Evolutionary conservation across 2,329 filamentous ascomycete species (phyloP).

Genomic region (Dactylellina parvicollis): DNA sequence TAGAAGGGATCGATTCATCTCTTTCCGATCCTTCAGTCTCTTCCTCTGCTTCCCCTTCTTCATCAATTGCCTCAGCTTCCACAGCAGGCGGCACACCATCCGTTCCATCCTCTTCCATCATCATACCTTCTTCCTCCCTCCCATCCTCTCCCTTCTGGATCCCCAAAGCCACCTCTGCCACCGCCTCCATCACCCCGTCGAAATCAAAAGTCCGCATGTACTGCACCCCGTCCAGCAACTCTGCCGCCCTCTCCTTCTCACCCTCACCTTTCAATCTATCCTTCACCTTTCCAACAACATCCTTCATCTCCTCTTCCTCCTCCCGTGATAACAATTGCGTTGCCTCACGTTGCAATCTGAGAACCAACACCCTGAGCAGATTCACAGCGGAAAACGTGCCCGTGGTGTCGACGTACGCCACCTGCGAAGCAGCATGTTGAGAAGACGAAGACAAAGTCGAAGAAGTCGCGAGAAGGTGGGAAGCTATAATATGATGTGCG

Average conservation of each 20-base stretch:
- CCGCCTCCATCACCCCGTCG: slow-evolving; percentile 41
- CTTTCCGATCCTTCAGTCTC: background rate
- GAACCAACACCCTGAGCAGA: slow-evolving; percentile 40
- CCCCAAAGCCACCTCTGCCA: slow-evolving; percentile 26
- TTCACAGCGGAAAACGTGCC: slow-evolving; percentile 36
- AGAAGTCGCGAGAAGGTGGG: slow-evolving; percentile 21
- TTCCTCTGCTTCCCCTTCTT: background rate
- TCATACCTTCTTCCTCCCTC: background rate
- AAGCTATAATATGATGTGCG: slow-evolving; percentile 35
- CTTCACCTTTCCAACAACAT: background rate
- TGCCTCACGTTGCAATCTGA: slow-evolving; percentile 34
- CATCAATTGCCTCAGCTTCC: background rate
- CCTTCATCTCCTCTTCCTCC: background rate
- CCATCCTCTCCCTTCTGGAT: slow-evolving; percentile 4
- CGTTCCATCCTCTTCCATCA: background rate
- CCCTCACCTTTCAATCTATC: background rate
- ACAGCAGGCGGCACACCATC: too few species aligned
- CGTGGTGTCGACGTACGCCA: slow-evolving; percentile 47
- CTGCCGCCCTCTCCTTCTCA: slow-evolving; percentile 6
- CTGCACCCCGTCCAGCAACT: slow-evolving; percentile 44
- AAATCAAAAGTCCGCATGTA: slow-evolving; percentile 52
- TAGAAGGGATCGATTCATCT: background rate
- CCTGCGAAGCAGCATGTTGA: slow-evolving; percentile 15
- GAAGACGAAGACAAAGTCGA: too few species aligned
- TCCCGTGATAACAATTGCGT: background rate